Evolutionary conservation across 106 monocot species (phyloP).

Genomic region (Apostasia shenzhenica): DNA sequence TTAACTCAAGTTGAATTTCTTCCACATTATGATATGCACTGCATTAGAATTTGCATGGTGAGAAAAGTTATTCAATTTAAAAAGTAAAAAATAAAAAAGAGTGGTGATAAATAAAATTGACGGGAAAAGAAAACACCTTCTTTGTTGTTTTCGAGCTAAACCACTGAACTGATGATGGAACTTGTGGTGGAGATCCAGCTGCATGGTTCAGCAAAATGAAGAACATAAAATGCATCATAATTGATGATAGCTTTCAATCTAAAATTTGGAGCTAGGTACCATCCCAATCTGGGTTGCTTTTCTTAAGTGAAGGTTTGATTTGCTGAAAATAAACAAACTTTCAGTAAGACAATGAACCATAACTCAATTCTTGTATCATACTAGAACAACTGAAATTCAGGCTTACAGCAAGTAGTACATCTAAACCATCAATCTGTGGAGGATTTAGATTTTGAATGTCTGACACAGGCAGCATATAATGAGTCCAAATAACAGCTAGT

Average conservation of each 20-base stretch:
- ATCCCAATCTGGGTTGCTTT: constrained; percentile 29
- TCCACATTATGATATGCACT: no score
- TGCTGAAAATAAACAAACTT: constrained; percentile 14
- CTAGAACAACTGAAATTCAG: background rate
- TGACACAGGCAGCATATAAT: constrained; percentile 4
- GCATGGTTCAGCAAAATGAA: constrained; percentile 1
- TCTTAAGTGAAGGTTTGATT: constrained; percentile 39
- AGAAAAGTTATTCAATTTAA: background rate
- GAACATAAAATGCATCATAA: background rate
- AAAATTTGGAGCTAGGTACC: constrained; percentile 17
- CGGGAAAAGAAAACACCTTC: constrained; percentile 29
- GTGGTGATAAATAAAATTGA: background rate
- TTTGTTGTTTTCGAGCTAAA: constrained; percentile 53
- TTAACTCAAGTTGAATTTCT: no score
- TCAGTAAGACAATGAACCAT: background rate
- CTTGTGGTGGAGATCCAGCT: constrained; percentile 24
- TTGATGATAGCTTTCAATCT: background rate
- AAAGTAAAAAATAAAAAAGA: background rate
- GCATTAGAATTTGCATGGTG: no score
- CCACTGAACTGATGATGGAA: constrained; percentile 29
- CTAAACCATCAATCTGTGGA: constrained; percentile 61
- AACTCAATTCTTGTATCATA: background rate
- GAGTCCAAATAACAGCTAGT: background rate
- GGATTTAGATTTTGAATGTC: constrained; percentile 37
- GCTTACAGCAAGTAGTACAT: constrained; percentile 37